These are phyloP conservation scores for Articulospora tetracladia DNA, from an alignment of 495 filamentous ascomycete species.

Conservation along the genomic window DNA sequence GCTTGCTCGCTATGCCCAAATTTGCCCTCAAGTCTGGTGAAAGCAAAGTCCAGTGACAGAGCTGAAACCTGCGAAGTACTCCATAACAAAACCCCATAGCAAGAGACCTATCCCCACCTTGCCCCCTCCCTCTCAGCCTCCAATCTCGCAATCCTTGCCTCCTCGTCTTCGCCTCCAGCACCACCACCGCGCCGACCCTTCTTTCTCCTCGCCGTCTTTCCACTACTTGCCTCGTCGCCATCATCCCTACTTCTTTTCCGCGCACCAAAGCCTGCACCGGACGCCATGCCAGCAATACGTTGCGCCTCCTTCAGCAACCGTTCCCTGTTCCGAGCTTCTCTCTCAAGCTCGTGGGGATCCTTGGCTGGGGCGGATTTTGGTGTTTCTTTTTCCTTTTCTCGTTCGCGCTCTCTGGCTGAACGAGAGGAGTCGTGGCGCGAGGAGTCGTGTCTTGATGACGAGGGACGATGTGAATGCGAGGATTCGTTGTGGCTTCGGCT, in stretches of 20 bases:
- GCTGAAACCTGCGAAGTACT: too few relatives aligned
- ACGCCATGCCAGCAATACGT: conserved; percentile 54
- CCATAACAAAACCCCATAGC: too few relatives aligned
- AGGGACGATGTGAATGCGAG: conserved; percentile 1
- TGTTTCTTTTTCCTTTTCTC: conserved; percentile 25
- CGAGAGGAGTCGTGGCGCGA: conserved; percentile 7
- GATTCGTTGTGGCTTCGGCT: conserved; percentile 12
- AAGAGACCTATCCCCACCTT: too few relatives aligned
- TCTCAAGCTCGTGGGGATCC: conserved; percentile 73
- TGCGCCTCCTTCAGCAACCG: conserved; percentile 74
- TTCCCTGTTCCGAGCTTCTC: conserved; percentile 72
- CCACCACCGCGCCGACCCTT: conserved; percentile 38
- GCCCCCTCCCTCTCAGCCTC: conserved; percentile 29
- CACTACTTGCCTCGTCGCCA: conserved; percentile 38
- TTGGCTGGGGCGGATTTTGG: conserved; percentile 18
- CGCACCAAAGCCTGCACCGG: conserved; percentile 19
- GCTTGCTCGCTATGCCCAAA: too few relatives aligned
- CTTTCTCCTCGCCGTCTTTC: conserved; percentile 40
- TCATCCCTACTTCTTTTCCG: conserved; percentile 40
- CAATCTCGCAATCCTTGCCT: conserved; percentile 37
- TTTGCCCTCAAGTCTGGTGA: too few relatives aligned
- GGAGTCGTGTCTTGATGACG: conserved; percentile 3
- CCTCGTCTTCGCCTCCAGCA: conserved; percentile 45
- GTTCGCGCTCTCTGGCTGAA: conserved; percentile 8
- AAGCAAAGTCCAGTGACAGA: too few relatives aligned